A percentile compares a stretch with the other conserved stretches of the same genome.
These are phyloP conservation scores for Phytophthora pluvialis DNA, from an alignment of 352 stramenopile genomes.

Conservation along the genomic window DNA sequence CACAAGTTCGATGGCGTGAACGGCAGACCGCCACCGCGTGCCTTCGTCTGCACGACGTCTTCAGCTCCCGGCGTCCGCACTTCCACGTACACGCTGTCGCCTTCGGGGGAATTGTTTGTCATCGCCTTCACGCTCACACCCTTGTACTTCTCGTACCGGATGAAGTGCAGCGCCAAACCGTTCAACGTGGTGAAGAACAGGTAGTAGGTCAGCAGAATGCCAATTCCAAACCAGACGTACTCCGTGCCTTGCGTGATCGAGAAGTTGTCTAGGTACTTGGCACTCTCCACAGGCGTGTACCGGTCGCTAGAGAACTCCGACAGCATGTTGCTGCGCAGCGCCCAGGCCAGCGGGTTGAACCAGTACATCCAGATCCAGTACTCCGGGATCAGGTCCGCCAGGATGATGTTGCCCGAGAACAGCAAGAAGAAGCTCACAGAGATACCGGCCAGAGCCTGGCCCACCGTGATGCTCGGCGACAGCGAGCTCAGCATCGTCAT, in stretches of 20 bases:
- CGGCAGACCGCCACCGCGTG: slow-evolving; percentile 34
- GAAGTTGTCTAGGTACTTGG: slow-evolving; percentile 39
- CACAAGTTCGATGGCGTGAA: slow-evolving; percentile 57
- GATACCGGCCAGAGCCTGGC: slow-evolving; percentile 52
- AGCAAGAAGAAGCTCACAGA: slow-evolving; percentile 75
- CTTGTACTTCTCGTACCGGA: slow-evolving; percentile 55
- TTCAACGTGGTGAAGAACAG: slow-evolving; percentile 55
- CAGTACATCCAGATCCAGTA: slow-evolving; percentile 88
- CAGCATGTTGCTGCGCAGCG: slow-evolving; percentile 61
- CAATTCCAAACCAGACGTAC: slow-evolving; percentile 54
- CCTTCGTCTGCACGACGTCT: neutral
- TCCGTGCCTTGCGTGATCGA: slow-evolving; percentile 46
- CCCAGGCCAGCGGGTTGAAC: slow-evolving; percentile 70
- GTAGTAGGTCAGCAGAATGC: slow-evolving; percentile 48
- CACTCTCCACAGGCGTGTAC: slow-evolving; percentile 38
- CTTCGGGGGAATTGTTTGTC: slow-evolving; percentile 34
- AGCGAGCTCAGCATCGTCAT: slow-evolving; percentile 69
- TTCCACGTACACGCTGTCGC: slow-evolving; percentile 42
- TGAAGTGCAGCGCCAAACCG: slow-evolving; percentile 50
- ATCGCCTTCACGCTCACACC: slow-evolving; percentile 45
- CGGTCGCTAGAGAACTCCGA: slow-evolving; percentile 60
- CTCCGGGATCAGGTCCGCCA: slow-evolving; percentile 65
- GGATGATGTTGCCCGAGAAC: slow-evolving; percentile 85
- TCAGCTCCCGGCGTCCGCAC: slow-evolving; percentile 30
- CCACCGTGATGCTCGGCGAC: slow-evolving; percentile 62